Percentiles rank a stretch among this genome's conserved stretches.
Evolutionary conservation across 2,329 filamentous ascomycete species (phyloP).

Genomic region (Neofusicoccum umdonicola): DNA sequence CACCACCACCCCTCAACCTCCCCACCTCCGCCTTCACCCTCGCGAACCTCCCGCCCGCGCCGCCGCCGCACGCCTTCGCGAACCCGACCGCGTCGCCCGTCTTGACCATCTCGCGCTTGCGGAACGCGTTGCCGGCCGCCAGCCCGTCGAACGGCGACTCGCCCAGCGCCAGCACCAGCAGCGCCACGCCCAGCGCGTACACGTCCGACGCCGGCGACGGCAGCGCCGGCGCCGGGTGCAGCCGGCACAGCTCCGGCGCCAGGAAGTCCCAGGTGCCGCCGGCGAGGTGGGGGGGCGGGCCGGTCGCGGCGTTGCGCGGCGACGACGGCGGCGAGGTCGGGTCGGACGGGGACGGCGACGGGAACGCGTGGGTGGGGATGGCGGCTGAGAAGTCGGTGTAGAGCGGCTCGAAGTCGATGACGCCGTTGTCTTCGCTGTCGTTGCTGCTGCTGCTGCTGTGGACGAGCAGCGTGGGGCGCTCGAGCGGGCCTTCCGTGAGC

Average conservation of each 20-base stretch:
- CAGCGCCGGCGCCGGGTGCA: conserved; percentile 25
- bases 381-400: conserved; percentile 42
- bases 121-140: conserved; percentile 38
- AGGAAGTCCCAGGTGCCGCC: conserved; percentile 50
- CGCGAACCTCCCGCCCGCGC: conserved; percentile 27
- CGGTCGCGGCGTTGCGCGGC: conserved; percentile 18
- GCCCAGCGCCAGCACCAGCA: conserved; percentile 44
- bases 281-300: conserved; percentile 31
- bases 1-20: neutral
- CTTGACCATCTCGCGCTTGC: conserved; percentile 45
- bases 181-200: conserved; percentile 46
- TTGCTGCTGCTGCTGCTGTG: neutral
- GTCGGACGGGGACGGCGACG: neutral
- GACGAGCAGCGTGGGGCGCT: neutral
- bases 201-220: conserved; percentile 39
- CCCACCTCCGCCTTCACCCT: conserved; percentile 23
- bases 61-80: conserved; percentile 22
- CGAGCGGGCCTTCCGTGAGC: neutral
- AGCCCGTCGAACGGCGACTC: conserved; percentile 41
- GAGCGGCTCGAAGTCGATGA: conserved; percentile 6
- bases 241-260: conserved; percentile 33
- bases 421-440: neutral
- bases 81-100: conserved; percentile 41
- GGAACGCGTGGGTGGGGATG: neutral
- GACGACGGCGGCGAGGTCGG: conserved; percentile 28